Evolutionary conservation across 2,329 filamentous ascomycete species (phyloP).

Genomic region (Pseudogymnoascus destructans): DNA sequence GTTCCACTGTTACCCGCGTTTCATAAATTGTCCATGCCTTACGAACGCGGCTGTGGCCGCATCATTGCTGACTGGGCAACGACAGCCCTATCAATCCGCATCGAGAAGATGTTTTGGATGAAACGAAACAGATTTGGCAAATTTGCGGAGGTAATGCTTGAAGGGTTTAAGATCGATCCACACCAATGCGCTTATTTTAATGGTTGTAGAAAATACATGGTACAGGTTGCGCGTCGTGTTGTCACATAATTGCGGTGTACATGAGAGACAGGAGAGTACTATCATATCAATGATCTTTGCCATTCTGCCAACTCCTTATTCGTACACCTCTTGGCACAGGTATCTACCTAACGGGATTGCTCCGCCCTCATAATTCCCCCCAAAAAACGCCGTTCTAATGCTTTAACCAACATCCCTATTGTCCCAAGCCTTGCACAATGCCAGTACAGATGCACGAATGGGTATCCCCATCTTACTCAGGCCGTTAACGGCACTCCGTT

Average conservation of each 20-base stretch:
- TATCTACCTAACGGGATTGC: constrained; percentile 7
- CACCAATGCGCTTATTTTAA: constrained; percentile 5
- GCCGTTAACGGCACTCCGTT: neutral
- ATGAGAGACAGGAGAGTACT: neutral
- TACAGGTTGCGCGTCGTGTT: neutral
- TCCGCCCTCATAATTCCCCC: neutral
- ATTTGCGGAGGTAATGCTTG: neutral
- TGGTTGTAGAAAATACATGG: neutral
- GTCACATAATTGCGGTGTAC: neutral
- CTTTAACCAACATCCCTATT: neutral
- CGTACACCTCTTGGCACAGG: constrained; percentile 3
- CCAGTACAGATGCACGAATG: neutral
- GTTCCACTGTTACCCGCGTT: constrained; percentile 7
- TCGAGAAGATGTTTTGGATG: constrained; percentile 3
- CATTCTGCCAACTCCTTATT: neutral
- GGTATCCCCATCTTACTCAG: constrained; percentile 2
- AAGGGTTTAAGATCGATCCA: constrained; percentile 2
- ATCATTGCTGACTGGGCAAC: constrained; percentile 6
- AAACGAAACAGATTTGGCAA: constrained; percentile 3
- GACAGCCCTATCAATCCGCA: constrained; percentile 1
- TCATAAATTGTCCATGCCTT: constrained; percentile 6
- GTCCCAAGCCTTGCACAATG: neutral
- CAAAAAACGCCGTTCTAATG: constrained; percentile 6
- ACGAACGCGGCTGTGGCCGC: neutral
- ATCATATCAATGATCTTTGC: neutral